A percentile compares a stretch with the other conserved stretches of the same genome.
phyloP scores from a whole-genome alignment of 805 yeast species.

The Cyberlindnera xylosilytica region DNA sequence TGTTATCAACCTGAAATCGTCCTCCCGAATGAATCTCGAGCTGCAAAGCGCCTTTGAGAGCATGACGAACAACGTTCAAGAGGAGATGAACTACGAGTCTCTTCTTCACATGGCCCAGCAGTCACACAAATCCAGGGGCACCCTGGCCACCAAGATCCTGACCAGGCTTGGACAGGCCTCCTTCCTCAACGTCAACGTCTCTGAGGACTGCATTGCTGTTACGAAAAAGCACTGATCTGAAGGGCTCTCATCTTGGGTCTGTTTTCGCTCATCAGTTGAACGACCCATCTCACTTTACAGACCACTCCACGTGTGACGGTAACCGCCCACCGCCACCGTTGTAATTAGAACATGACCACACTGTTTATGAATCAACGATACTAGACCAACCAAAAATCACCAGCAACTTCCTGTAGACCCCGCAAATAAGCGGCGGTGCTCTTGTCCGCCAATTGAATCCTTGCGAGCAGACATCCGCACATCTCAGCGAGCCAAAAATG shows the following conservation, averaged over 20 bases:
- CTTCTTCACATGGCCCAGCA: constrained; percentile 13
- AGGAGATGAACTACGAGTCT: constrained; percentile 16
- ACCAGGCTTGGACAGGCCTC: constrained; percentile 13
- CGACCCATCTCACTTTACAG: no score
- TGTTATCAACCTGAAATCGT: constrained; percentile 8
- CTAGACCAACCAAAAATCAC: no score
- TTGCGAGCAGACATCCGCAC: constrained; percentile 1
- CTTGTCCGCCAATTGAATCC: no score
- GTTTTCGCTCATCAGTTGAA: no score
- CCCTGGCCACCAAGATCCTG: constrained; percentile 5
- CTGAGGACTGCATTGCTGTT: constrained; percentile 5
- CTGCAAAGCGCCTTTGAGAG: constrained; percentile 2
- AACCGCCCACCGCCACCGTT: no score
- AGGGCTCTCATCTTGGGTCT: no score
- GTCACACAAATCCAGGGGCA: constrained; percentile 3
- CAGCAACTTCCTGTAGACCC: no score
- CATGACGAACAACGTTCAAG: not conserved
- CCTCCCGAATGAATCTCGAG: constrained; percentile 12
- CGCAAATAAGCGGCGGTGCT: no score
- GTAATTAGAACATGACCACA: no score
- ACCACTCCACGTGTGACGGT: not conserved
- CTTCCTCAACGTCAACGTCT: constrained; percentile 11
- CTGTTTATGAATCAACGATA: no score
- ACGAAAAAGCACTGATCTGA: constrained; percentile 2
- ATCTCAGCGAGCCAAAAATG: not conserved